Conservation (phyloP, 768 basidiomycete species). For the Tylopilus plumbeoviolaceoides region DNA sequence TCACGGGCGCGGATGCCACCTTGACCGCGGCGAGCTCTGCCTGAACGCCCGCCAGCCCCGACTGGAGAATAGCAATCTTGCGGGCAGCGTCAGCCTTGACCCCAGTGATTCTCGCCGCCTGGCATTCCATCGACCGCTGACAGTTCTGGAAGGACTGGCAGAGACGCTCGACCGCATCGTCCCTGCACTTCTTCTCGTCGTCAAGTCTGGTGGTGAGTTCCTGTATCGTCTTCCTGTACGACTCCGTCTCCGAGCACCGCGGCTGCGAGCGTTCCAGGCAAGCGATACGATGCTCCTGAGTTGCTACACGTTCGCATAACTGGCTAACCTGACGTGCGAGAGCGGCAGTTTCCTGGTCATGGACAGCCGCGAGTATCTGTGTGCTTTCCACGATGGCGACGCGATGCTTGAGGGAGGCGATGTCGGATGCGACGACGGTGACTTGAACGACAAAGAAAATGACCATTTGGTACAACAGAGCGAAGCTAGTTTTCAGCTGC, state of each 20-base stretch:
- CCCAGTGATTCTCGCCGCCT: constrained; percentile 10
- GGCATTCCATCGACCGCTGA: constrained; percentile 8
- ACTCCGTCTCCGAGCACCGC: constrained; percentile 1
- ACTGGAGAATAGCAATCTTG: constrained; percentile 16
- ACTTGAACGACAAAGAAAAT: constrained; percentile 1
- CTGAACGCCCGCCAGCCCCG: constrained; percentile 8
- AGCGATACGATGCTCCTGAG: constrained; percentile 12
- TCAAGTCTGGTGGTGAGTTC: constrained; percentile 12
- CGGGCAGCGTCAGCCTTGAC: constrained; percentile 16
- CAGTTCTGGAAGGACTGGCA: constrained; percentile 1
- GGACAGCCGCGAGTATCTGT: background rate
- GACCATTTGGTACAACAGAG: constrained; percentile 8
- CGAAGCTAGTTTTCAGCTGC: constrained; percentile 4
- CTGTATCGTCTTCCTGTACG: constrained; percentile 3
- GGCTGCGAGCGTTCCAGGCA: constrained; percentile 8
- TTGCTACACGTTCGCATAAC: constrained; percentile 7
- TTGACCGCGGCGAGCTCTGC: constrained; percentile 9
- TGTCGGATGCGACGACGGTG: constrained; percentile 2
- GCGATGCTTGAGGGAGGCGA: constrained; percentile 19
- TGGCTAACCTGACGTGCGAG: constrained; percentile 7
- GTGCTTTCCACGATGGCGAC: constrained; percentile 12
- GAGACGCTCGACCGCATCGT: constrained; percentile 6
- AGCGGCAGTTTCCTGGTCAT: background rate
- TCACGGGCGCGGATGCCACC: background rate
- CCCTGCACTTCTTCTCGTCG: constrained; percentile 3